These are phyloP conservation scores for Westerdykella sp. DNA, from an alignment of 2,329 filamentous ascomycete genomes.

Conservation along the genomic window DNA sequence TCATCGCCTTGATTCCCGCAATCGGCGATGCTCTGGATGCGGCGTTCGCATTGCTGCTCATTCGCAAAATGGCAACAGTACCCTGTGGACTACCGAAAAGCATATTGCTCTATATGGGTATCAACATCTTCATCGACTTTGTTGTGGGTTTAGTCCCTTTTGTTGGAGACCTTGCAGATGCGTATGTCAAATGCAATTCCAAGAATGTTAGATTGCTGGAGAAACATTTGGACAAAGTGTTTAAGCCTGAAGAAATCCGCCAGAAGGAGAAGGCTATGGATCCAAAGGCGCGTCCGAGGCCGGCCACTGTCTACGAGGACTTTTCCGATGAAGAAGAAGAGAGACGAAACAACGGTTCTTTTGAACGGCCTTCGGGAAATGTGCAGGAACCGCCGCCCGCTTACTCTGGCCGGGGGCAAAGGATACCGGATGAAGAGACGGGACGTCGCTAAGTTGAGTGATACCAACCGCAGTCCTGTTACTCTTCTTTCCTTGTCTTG, in stretches of 20 bases:
- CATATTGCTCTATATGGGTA: constrained; percentile 65
- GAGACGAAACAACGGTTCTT: constrained; percentile 3
- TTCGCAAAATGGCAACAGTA: constrained; percentile 64
- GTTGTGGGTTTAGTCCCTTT: constrained; percentile 67
- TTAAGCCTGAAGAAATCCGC: constrained; percentile 42
- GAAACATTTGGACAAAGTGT: constrained; percentile 61
- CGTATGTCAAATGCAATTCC: constrained; percentile 67
- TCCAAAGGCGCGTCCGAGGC: constrained; percentile 26
- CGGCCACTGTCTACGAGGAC: constrained; percentile 45
- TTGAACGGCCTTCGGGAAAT: background rate
- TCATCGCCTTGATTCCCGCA: constrained; percentile 78
- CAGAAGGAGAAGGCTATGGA: constrained; percentile 12
- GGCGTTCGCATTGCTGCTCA: constrained; percentile 59
- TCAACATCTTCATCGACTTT: constrained; percentile 74
- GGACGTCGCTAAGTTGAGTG: too few relatives aligned
- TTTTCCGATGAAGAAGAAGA: constrained; percentile 36
- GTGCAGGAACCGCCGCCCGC: too few relatives aligned
- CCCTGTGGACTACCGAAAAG: constrained; percentile 64
- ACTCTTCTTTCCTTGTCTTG: too few relatives aligned
- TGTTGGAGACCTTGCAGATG: constrained; percentile 69
- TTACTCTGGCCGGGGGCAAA: too few relatives aligned
- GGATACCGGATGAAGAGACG: too few relatives aligned
- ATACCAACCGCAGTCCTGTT: too few relatives aligned
- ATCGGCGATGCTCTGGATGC: constrained; percentile 44
- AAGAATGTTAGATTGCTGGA: constrained; percentile 67